Evolutionary conservation across 192 early-diverging fungal species (phyloP), one percentile per base, ranked within the genome.

Genomic region (Ramicandelaber brevisporus): DNA sequence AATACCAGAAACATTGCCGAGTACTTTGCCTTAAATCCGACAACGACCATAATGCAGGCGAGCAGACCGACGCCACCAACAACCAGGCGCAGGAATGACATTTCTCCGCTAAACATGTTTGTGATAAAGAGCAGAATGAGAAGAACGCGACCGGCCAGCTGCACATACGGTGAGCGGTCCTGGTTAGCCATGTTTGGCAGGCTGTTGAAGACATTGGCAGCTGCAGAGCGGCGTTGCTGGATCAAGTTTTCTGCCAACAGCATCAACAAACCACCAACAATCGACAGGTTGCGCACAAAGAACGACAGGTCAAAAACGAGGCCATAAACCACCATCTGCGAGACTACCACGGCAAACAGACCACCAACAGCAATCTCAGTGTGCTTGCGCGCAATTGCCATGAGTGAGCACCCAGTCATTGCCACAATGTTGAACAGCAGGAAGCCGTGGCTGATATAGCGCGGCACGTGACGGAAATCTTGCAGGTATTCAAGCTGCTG

Each of bases 11-110:
- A 78, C 55, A 82, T 82, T 14, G 92, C 89, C 11, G 84, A 84
- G 63, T 67, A 83, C 59, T 84, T 88, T 21, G 92, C 86, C 55
- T 95, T 97, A 62, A 95, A 97, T 0, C 92, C 92, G 18, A 97
- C 68, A 2, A 79, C 85, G 14, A 97, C 80, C 81, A 92, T 81
- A 23, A 89, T 41, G 46, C 84, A 89, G 24, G 85, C 84, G 16
- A 68, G 48, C 15, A 83, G 50, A 13, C 74, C 77, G 14, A 92
- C 54, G 12, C 70, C 15, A 7, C 77, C 69, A 6, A 87, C 69
- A 20, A 70, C 26, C 10, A 73, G 21, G 8, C 89, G 64, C 15
- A 65, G 45, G 4, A 79, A 1, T 4, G 76, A 61, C 48, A 80
- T 77, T 18, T 78, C 55, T 17, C 89, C 92, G 12, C 73, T 68